Percentiles rank a stretch among this genome's conserved stretches.
Evolutionary conservation across 768 basidiomycete species (phyloP).

Genomic region (Lanmaoa pseudosensibilis): DNA sequence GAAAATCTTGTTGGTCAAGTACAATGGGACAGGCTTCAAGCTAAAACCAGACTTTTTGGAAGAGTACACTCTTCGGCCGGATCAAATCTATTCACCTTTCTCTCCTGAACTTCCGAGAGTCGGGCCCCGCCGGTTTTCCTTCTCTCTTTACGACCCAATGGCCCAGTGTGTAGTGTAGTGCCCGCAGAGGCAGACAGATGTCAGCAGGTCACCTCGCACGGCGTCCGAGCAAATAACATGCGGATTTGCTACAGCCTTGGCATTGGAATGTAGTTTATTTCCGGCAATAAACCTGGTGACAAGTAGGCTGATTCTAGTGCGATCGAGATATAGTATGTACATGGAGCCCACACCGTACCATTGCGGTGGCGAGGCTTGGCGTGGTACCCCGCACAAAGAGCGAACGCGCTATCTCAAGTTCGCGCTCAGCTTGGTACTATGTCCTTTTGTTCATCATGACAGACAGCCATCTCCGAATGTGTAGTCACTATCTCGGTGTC

Average conservation of each 20-base stretch:
- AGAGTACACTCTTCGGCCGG: background rate
- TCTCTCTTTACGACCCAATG: background rate
- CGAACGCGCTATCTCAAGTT: conserved; percentile 1
- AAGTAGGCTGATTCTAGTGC: background rate
- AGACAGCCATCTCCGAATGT: background rate
- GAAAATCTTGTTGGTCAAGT: background rate
- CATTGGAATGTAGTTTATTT: background rate
- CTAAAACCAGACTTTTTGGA: background rate
- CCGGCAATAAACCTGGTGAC: background rate
- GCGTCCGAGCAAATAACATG: background rate
- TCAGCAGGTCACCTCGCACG: background rate
- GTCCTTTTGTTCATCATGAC: conserved; percentile 2
- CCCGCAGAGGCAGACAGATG: background rate
- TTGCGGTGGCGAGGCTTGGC: background rate
- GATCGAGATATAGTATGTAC: background rate
- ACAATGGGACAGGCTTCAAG: background rate
- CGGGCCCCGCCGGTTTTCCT: background rate
- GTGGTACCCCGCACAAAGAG: conserved; percentile 11
- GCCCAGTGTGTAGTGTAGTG: background rate
- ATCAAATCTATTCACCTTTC: background rate
- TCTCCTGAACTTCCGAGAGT: background rate
- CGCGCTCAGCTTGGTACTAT: background rate
- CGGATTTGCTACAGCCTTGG: background rate
- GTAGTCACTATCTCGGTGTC: conserved; percentile 14
- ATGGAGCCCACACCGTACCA: background rate